Evolutionary conservation across 2,329 filamentous ascomycete species (phyloP).

Genomic region (Stachybotrys chlorohalonatus): DNA sequence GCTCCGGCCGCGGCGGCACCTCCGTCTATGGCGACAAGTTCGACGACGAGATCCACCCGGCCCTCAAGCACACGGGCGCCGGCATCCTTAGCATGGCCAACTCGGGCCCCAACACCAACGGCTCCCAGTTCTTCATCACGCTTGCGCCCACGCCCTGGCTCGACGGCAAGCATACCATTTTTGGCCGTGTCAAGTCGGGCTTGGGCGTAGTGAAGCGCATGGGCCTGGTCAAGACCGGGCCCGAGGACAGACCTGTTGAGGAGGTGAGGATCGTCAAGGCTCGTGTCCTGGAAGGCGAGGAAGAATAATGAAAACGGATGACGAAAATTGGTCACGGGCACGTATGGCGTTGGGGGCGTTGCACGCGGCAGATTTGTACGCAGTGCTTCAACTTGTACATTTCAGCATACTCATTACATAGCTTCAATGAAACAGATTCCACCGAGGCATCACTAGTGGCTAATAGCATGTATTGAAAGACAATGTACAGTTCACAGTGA

Average conservation of each 20-base stretch:
- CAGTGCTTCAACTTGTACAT: too few relatives aligned
- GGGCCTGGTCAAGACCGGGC: conserved; percentile 76
- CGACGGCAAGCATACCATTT: conserved; percentile 95
- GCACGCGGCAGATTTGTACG: too few relatives aligned
- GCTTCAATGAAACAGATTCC: too few relatives aligned
- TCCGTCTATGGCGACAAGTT: conserved; percentile 93
- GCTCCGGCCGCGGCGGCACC: conserved; percentile 78
- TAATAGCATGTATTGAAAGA: neutral
- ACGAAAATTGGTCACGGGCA: neutral
- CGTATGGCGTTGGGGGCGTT: conserved; percentile 10
- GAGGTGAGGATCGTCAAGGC: conserved; percentile 74
- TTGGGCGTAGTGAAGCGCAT: conserved; percentile 79
- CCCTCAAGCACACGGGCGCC: conserved; percentile 83
- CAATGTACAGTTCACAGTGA: neutral
- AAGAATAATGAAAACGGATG: conserved; percentile 12
- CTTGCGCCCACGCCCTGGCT: conserved; percentile 92
- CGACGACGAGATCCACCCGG: conserved; percentile 75
- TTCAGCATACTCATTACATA: too few relatives aligned
- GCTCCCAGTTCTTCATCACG: conserved; percentile 93
- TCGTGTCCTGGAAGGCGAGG: conserved; percentile 54
- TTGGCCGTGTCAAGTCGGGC: conserved; percentile 79
- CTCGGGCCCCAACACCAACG: conserved; percentile 84
- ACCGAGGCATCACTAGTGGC: neutral
- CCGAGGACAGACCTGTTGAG: conserved; percentile 71
- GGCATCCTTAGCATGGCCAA: conserved; percentile 97